phyloP scores from a whole-genome alignment of 1,284 basidiomycete species.

The Rhodotorula sp. region DNA sequence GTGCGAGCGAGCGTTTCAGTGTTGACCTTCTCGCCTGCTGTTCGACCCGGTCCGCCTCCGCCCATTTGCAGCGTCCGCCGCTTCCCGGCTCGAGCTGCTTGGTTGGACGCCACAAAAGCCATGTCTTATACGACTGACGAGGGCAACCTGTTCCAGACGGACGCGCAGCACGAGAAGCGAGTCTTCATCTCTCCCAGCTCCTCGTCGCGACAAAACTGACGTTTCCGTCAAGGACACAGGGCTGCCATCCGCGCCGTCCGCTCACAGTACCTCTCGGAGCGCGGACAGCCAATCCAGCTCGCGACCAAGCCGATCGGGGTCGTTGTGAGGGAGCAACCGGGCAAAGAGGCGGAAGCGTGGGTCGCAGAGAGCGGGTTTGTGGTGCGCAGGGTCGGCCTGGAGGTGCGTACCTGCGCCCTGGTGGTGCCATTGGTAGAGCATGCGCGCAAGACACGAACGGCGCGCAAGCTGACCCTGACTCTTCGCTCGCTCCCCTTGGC shows the following conservation, averaged over 20 bases:
- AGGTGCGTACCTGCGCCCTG: conserved; percentile 55
- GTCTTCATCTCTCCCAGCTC: conserved; percentile 40
- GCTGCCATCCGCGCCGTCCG: conserved; percentile 16
- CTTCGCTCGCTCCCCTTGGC: conserved; percentile 1
- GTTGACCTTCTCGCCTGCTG: background rate
- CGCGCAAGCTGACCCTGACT: background rate
- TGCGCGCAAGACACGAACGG: background rate
- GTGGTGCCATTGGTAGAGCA: background rate
- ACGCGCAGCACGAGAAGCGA: conserved; percentile 70
- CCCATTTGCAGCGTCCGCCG: no score
- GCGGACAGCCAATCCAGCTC: conserved; percentile 74
- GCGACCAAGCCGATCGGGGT: conserved; percentile 71
- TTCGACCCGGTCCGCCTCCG: background rate
- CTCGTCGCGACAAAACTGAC: background rate
- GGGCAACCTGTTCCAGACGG: conserved; percentile 63
- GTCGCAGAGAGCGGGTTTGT: conserved; percentile 80
- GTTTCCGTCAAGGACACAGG: conserved; percentile 3
- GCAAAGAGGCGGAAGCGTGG: conserved; percentile 59
- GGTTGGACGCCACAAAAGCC: background rate
- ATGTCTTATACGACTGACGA: conserved; percentile 47
- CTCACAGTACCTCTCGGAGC: conserved; percentile 43
- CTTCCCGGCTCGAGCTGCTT: background rate
- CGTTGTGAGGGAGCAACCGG: conserved; percentile 53
- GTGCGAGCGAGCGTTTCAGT: background rate
- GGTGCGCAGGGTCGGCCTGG: conserved; percentile 67